A percentile compares a stretch with the other conserved stretches of the same genome.
phyloP scores from a whole-genome alignment of 305 asterid species.

The Monarda citriodora region DNA sequence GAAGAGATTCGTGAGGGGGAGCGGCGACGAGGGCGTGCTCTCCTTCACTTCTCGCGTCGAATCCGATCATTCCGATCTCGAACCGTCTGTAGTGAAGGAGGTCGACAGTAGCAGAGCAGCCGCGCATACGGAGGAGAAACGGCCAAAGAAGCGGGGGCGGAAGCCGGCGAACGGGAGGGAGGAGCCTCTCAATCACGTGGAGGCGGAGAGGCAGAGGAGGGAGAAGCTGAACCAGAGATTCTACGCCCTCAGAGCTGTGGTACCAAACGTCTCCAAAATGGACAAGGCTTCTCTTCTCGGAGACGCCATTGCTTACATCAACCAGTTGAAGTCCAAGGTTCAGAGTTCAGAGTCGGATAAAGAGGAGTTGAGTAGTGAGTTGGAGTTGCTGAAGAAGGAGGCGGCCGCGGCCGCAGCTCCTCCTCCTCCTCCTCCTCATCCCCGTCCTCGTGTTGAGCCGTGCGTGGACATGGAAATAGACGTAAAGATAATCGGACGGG shows the following conservation, averaged over 20 bases:
- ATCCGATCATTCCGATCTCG: constrained; percentile 88
- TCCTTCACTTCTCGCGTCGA: constrained; percentile 70
- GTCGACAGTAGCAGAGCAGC: constrained; percentile 64
- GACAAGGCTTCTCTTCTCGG: constrained; percentile 97
- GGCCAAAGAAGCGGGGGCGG: constrained; percentile 82
- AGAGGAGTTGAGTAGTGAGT: constrained; percentile 50
- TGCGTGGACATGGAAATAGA: constrained; percentile 80
- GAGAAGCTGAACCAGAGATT: constrained; percentile 93
- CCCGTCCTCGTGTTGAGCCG: too few relatives aligned
- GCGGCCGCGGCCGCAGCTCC: not conserved
- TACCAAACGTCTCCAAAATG: constrained; percentile 94
- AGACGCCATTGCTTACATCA: constrained; percentile 83
- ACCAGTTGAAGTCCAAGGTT: constrained; percentile 70
- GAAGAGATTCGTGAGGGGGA: not conserved
- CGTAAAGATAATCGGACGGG: constrained; percentile 84
- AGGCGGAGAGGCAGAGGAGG: constrained; percentile 98
- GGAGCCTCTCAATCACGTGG: constrained; percentile 96
- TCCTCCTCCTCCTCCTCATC: not conserved
- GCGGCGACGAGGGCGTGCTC: constrained; percentile 87
- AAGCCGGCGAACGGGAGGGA: constrained; percentile 97
- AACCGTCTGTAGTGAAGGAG: constrained; percentile 77
- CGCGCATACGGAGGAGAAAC: constrained; percentile 52
- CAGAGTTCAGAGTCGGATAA: constrained; percentile 46
- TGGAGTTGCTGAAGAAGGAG: constrained; percentile 61
- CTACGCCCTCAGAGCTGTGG: constrained; percentile 88